Evolutionary conservation across 148 eudicot genomes (phyloP), one percentile per base, ranked within the genome.

Genomic region (Agrostemma githago): DNA sequence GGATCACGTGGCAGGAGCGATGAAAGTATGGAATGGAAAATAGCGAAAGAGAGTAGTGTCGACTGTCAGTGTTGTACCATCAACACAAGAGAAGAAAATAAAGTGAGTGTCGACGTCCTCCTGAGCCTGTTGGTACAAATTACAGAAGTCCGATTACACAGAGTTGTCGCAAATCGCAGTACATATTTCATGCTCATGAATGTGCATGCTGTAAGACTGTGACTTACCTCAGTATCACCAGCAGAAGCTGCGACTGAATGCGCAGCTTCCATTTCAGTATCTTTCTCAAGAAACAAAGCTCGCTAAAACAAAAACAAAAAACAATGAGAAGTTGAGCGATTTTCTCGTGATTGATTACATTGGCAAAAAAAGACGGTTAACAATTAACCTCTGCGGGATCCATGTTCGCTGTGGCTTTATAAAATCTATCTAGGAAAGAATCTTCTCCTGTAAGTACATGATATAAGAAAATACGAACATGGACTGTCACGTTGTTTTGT

Each of bases 261-360:
- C 75, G 99, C 99, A 78, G 74, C 88, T 84, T 95, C 99, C 97
- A 95, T 92, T 88, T 95, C 97, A 40, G 79, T 79, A 81, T 92
- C 96, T 51, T 87, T 87, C 80, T 90, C 98, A 74, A 95, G 96
- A 79, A 87, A 95, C 40, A 79, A 74, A 42, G 99, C 99, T 78
- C 97, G 96, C 99, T 95, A 84, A 78, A 87, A 46, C 78, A 67
- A 9, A 57, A 34, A 20, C 26, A 60, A 21, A 60, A 63, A 16
- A 17, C 34, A 6, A 69, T 15, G 20, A 69, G 72, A 8, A n/a
- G 11, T 37, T 41, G 40, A 70, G 39, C 17, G 20, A 15, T 40
- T 10, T 43, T 64, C 38, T 14, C 1, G 62, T 10, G n/a, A 67
- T 63, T 10, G n/a, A 67, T 63, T 37, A 16, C 34, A 71, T 42